A percentile compares a stretch with the other conserved stretches of the same genome.
Evolutionary conservation across 179 eudicot species (phyloP).

Genomic region (Silene noctiflora): DNA sequence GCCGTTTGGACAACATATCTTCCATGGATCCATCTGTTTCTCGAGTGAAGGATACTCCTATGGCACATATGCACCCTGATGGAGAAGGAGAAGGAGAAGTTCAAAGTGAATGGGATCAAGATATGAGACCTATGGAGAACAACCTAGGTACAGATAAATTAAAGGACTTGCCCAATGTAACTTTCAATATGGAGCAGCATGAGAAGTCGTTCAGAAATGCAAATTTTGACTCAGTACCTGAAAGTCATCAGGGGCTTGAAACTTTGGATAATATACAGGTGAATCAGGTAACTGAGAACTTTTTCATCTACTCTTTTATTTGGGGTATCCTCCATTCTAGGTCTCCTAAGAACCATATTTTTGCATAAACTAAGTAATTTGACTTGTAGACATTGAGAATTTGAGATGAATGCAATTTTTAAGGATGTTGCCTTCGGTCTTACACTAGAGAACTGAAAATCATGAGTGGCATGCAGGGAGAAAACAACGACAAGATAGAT

Average conservation of each 20-base stretch:
- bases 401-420: background rate
- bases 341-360: background rate
- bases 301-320: constrained; percentile 10
- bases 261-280: constrained; percentile 27
- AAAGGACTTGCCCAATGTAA: constrained; percentile 26
- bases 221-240: constrained; percentile 16
- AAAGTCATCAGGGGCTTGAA: constrained; percentile 17
- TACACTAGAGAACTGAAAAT: constrained; percentile 9
- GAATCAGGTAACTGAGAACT: constrained; percentile 32
- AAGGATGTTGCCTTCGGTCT: background rate
- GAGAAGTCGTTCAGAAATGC: constrained; percentile 22
- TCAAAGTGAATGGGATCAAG: constrained; percentile 27
- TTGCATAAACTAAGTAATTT: background rate
- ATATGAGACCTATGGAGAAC: constrained; percentile 22
- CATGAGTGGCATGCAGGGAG: constrained; percentile 21
- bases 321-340: constrained; percentile 2
- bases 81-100: constrained; percentile 32
- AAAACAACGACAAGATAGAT: constrained; percentile 8
- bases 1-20: constrained; percentile 22
- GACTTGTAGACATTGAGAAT: background rate
- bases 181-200: constrained; percentile 28
- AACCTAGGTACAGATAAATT: constrained; percentile 15
- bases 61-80: constrained; percentile 30
- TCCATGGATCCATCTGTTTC: constrained; percentile 40
- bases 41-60: constrained; percentile 60